Percentiles rank a stretch among this genome's conserved stretches.
Evolutionary conservation across 1,139 yeast species (phyloP).

Genomic region (Yamadazyma atlantica): DNA sequence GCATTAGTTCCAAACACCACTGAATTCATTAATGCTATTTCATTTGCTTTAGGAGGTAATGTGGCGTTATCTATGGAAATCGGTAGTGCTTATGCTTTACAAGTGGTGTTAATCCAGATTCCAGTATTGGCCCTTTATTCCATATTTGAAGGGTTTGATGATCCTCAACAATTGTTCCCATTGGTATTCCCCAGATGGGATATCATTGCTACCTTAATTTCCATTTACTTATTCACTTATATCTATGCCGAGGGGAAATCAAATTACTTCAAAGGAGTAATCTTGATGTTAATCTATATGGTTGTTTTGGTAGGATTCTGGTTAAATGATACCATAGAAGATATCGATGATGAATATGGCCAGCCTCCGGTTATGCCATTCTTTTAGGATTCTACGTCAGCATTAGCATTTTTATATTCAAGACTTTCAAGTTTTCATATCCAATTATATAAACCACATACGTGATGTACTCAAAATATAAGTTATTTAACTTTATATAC

Average conservation of each 20-base stretch:
- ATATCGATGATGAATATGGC: slow-evolving; percentile 32
- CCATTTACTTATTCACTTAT: slow-evolving; percentile 88
- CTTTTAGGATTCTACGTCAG: not conserved
- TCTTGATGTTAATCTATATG: slow-evolving; percentile 73
- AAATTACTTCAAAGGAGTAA: slow-evolving; percentile 93
- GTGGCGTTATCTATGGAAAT: slow-evolving; percentile 96
- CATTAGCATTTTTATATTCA: slow-evolving; percentile 2
- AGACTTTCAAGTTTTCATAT: not conserved
- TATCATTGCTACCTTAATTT: slow-evolving; percentile 77
- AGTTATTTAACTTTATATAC: slow-evolving; percentile 22
- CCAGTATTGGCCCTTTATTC: slow-evolving; percentile 88
- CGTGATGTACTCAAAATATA: too few species aligned
- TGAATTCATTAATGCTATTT: slow-evolving; percentile 93
- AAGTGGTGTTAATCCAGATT: slow-evolving; percentile 91
- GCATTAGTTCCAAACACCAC: slow-evolving; percentile 97
- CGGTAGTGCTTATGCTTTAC: slow-evolving; percentile 96
- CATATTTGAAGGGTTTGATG: slow-evolving; percentile 40
- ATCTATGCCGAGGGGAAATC: slow-evolving; percentile 96
- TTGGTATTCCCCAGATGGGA: slow-evolving; percentile 96
- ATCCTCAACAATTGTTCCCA: slow-evolving; percentile 62
- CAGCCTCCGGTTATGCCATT: not conserved
- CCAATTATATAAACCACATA: not conserved
- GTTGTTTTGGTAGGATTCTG: slow-evolving; percentile 83
- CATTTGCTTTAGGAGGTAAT: slow-evolving; percentile 94
- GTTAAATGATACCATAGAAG: slow-evolving; percentile 50